Evolutionary conservation across 106 monocot genomes (phyloP), one percentile per base, ranked within the genome.

Genomic region (Amphibolis antarctica): DNA sequence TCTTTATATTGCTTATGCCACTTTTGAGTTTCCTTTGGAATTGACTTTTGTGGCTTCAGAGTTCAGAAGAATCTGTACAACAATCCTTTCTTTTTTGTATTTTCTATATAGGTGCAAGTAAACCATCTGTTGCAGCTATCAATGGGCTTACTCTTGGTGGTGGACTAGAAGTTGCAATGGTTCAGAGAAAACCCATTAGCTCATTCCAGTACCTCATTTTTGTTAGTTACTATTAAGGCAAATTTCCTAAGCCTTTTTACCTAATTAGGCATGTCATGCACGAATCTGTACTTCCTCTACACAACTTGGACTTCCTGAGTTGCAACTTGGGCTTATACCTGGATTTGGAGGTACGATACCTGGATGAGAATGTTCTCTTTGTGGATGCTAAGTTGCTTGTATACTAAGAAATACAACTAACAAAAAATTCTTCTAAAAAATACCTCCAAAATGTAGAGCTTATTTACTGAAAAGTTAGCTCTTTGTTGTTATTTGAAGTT

Each of bases 91-190:
- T 29, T 28, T 53, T 42, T 25, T 28, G 10, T 47, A 21, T 10
- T 46, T 69, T 10, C 53, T 58, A 48, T 29, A 56, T 52, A 96
- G 96, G 65, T 70, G 89, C 86, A 46, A 84, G 57, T 36, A 96
- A 96, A 71, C 96, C 96, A 59, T 84, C 86, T 19, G 89, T 96
- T 53, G 96, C 96, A 29, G 96, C 96, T 56, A 82, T 96, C 65
- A 84, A 90, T 84, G 96, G 96, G 48, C 65, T 96, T 49, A 86
- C 86, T 78, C 86, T 96, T 72, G 96, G 96, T 58, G 96, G 96
- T 30, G 96, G 96, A 63, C 65, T 96, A 23, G 96, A 96, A 67
- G 63, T 96, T 80, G 86, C 89, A 67, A 96, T 96, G 96, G 96
- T 96, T 73, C 19, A 77, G 59, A 1, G 15, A n/a, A 27, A 11